These are phyloP conservation scores for Pseudonitzschia multistriata DNA, from an alignment of 108 stramenopile species.

Conservation along the genomic window DNA sequence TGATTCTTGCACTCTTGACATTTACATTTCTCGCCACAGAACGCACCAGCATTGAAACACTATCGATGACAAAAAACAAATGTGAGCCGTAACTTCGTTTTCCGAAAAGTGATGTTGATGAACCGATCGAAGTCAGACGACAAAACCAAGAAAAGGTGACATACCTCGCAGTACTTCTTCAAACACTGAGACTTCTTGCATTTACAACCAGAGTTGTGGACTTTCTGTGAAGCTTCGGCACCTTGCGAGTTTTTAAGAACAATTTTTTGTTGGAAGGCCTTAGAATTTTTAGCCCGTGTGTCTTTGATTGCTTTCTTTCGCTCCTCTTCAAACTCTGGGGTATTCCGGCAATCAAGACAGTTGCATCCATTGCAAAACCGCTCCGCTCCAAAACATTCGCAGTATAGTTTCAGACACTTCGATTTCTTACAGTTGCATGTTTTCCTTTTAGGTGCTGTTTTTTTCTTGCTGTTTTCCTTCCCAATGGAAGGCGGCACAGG, in stretches of 20 bases:
- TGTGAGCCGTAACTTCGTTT: not conserved
- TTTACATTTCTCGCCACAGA: constrained; percentile 93
- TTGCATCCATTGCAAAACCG: constrained; percentile 88
- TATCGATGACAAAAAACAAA: constrained; percentile 13
- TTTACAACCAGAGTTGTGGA: constrained; percentile 90
- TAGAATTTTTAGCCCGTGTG: constrained; percentile 77
- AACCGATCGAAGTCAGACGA: not conserved
- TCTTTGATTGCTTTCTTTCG: constrained; percentile 90
- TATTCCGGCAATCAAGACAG: constrained; percentile 88
- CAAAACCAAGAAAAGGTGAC: constrained; percentile 3
- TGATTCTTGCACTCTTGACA: constrained; percentile 90
- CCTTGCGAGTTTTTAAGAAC: constrained; percentile 15
- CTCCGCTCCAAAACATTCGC: constrained; percentile 91
- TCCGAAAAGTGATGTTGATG: not conserved
- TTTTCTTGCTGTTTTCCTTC: constrained; percentile 31
- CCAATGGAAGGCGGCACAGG: constrained; percentile 23
- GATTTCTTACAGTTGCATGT: constrained; percentile 90
- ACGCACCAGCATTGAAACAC: constrained; percentile 92
- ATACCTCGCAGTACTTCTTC: constrained; percentile 97
- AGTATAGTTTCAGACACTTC: constrained; percentile 94
- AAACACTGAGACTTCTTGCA: constrained; percentile 94
- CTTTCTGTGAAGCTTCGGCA: constrained; percentile 24
- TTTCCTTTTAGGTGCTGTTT: constrained; percentile 21
- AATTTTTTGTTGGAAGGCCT: constrained; percentile 75
- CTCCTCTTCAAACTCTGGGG: constrained; percentile 51